Percentiles rank a stretch among this genome's conserved stretches.
Conservation (phyloP, 257 asterid species). For the Verbena officinalis region DNA sequence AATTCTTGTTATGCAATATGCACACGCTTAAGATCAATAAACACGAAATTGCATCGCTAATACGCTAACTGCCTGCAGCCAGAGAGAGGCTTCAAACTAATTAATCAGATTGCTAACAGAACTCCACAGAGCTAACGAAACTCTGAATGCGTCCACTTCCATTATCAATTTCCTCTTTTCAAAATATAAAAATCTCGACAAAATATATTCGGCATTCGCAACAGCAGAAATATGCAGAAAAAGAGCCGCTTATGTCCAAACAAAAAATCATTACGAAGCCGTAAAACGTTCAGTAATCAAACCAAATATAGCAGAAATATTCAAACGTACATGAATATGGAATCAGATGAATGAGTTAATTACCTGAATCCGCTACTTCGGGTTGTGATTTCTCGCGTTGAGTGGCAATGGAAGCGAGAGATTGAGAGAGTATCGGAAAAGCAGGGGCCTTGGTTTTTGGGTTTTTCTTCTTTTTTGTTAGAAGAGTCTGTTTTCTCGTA, state of each 20-base stretch:
- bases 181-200: background rate
- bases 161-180: background rate
- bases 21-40: conserved; percentile 18
- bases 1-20: background rate
- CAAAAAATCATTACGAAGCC: conserved; percentile 4
- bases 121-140: conserved; percentile 15
- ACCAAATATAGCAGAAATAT: conserved; percentile 19
- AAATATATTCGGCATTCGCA: conserved; percentile 24
- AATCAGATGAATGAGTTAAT: conserved; percentile 15
- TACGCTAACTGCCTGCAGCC: too few relatives aligned
- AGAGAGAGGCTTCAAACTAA: background rate
- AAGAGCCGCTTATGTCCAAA: conserved; percentile 10
- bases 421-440: conserved; percentile 5
- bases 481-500: background rate
- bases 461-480: conserved; percentile 16
- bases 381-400: conserved; percentile 25
- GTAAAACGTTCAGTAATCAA: conserved; percentile 18
- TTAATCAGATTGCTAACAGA: conserved; percentile 18
- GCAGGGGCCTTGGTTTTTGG: conserved; percentile 24
- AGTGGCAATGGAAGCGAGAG: conserved; percentile 24
- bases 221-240: conserved; percentile 24
- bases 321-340: conserved; percentile 25
- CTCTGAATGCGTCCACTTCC: conserved; percentile 16
- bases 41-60: background rate
- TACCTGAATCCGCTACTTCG: conserved; percentile 23